A percentile compares a stretch with the other conserved stretches of the same genome.
Conservation (phyloP, 768 basidiomycete species). For the Dentipellis sp. region DNA sequence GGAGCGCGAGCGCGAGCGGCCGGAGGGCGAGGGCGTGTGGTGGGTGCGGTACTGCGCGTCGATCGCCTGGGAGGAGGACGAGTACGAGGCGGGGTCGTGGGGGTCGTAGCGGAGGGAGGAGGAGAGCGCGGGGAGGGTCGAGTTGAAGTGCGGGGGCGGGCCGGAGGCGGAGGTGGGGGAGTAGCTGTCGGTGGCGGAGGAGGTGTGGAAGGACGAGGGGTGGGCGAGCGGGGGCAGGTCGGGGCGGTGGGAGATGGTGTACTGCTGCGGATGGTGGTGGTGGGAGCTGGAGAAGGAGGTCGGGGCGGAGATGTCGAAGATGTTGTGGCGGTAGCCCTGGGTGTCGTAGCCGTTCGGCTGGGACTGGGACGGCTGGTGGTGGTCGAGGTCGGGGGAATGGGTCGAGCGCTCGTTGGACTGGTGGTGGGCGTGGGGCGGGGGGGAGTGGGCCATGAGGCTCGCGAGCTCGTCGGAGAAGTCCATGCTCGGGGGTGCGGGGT, state of each 20-base stretch:
- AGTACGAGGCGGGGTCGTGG: slow-evolving; percentile 17
- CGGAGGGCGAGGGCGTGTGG: neutral
- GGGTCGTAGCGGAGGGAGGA: slow-evolving; percentile 26
- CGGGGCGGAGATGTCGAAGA: slow-evolving; percentile 54
- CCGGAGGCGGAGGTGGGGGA: neutral
- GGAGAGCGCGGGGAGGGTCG: slow-evolving; percentile 25
- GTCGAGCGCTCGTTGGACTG: slow-evolving; percentile 34
- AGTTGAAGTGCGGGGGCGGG: slow-evolving; percentile 23
- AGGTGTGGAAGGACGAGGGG: slow-evolving; percentile 21
- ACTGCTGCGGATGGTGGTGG: slow-evolving; percentile 21
- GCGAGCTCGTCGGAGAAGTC: slow-evolving; percentile 68
- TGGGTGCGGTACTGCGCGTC: neutral
- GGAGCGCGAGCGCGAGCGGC: slow-evolving; percentile 34
- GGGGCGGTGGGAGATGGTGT: slow-evolving; percentile 17
- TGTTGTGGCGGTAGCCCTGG: slow-evolving; percentile 32
- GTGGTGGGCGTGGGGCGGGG: slow-evolving; percentile 19
- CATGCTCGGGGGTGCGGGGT: slow-evolving; percentile 13
- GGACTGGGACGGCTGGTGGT: slow-evolving; percentile 23
- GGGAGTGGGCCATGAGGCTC: slow-evolving; percentile 37
- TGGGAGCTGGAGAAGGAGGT: slow-evolving; percentile 24
- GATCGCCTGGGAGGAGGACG: slow-evolving; percentile 11
- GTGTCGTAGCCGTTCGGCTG: slow-evolving; percentile 10
- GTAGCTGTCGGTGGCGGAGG: slow-evolving; percentile 15
- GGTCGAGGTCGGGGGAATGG: slow-evolving; percentile 21
- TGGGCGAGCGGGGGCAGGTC: slow-evolving; percentile 10